Evolutionary conservation across 1,284 basidiomycete species (phyloP).

Genomic region (Ceratobasidium sp.): DNA sequence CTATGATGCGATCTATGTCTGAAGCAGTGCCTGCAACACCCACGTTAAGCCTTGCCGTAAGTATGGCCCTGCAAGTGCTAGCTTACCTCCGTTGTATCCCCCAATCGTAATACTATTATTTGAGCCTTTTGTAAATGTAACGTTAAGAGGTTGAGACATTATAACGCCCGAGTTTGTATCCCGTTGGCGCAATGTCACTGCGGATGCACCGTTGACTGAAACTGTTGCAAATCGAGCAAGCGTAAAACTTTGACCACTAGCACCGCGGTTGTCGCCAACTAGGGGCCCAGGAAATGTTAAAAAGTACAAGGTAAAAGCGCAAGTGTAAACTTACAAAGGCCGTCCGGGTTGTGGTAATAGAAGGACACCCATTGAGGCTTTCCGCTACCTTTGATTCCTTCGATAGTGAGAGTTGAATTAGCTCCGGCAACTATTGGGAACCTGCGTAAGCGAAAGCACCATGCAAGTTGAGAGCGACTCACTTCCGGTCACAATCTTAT

Average conservation of each 20-base stretch:
- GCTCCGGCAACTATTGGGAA: slow-evolving; percentile 3
- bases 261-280: slow-evolving; percentile 41
- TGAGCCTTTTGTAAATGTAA: slow-evolving; percentile 25
- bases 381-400: slow-evolving; percentile 34
- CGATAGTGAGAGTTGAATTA: slow-evolving; percentile 35
- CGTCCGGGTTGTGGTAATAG: slow-evolving; percentile 38
- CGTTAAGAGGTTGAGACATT: slow-evolving; percentile 25
- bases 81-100: slow-evolving; percentile 32
- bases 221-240: slow-evolving; percentile 28
- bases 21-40: slow-evolving; percentile 12
- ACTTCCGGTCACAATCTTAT: slow-evolving; percentile 38
- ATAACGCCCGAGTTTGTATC: slow-evolving; percentile 34
- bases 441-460: neutral
- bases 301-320: neutral
- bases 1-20: slow-evolving; percentile 39
- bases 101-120: slow-evolving; percentile 24
- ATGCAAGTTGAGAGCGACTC: neutral
- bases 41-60: neutral
- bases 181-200: slow-evolving; percentile 17
- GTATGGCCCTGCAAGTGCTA: neutral
- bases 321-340: slow-evolving; percentile 27
- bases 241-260: slow-evolving; percentile 33
- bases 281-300: neutral
- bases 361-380: slow-evolving; percentile 38
- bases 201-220: slow-evolving; percentile 32